Percentiles rank a stretch among this genome's conserved stretches.
Evolutionary conservation across 768 basidiomycete species (phyloP).

Genomic region (Rhizopogon vesiculosus): DNA sequence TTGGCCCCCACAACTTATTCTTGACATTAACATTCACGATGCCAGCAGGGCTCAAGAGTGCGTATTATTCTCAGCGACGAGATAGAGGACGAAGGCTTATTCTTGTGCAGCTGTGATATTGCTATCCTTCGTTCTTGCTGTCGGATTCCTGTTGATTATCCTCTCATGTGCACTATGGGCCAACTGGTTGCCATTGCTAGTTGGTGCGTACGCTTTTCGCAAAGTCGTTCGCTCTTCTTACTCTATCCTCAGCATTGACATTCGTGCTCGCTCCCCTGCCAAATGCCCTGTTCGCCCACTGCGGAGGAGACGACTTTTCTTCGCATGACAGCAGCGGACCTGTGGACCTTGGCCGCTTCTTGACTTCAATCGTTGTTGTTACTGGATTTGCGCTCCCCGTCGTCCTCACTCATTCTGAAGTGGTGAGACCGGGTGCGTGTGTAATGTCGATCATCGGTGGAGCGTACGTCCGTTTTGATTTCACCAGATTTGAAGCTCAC

Average conservation of each 20-base stretch:
- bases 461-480: slow-evolving; percentile 47
- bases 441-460: slow-evolving; percentile 95
- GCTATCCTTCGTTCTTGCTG: slow-evolving; percentile 93
- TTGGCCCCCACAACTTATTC: background rate
- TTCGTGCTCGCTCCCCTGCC: slow-evolving; percentile 96
- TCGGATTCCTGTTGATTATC: slow-evolving; percentile 97
- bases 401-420: slow-evolving; percentile 85
- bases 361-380: slow-evolving; percentile 86
- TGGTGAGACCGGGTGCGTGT: slow-evolving; percentile 82
- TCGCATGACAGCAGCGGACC: slow-evolving; percentile 70
- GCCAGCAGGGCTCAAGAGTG: slow-evolving; percentile 72
- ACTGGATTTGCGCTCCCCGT: slow-evolving; percentile 92
- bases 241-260: slow-evolving; percentile 60
- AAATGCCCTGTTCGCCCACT: slow-evolving; percentile 91
- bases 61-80: slow-evolving; percentile 12
- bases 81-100: background rate
- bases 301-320: slow-evolving; percentile 85
- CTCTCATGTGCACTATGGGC: slow-evolving; percentile 93
- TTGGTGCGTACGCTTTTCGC: slow-evolving; percentile 56
- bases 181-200: slow-evolving; percentile 96
- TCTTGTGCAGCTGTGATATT: slow-evolving; percentile 77
- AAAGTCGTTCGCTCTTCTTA: background rate
- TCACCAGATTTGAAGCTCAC: slow-evolving; percentile 1
- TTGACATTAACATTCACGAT: slow-evolving; percentile 26
- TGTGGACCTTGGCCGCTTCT: slow-evolving; percentile 90